Evolutionary conservation across 2,329 filamentous ascomycete genomes (phyloP).

Genomic region (Phyllosticta citribraziliensis): DNA sequence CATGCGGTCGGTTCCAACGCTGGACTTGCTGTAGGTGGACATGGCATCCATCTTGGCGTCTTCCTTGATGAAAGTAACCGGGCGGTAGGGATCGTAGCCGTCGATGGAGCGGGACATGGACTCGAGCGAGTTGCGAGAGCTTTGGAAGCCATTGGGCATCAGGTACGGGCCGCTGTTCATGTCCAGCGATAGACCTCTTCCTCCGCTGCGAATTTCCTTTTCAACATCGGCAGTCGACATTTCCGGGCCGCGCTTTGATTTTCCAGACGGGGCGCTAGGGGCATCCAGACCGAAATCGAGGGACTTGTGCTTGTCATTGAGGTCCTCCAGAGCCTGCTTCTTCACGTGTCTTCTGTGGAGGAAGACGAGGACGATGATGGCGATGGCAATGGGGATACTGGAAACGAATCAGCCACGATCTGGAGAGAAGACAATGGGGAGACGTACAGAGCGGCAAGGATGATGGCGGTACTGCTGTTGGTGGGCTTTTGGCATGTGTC

Average conservation of each 20-base stretch:
- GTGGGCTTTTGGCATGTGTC: conserved; percentile 29
- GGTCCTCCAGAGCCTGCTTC: conserved; percentile 67
- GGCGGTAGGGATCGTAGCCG: conserved; percentile 77
- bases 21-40: conserved; percentile 45
- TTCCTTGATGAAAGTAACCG: conserved; percentile 45
- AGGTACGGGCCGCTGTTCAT: conserved; percentile 79
- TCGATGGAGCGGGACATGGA: conserved; percentile 61
- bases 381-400: conserved; percentile 66
- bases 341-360: conserved; percentile 70
- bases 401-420: background rate
- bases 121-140: conserved; percentile 76
- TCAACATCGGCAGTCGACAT: conserved; percentile 49
- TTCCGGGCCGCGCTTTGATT: conserved; percentile 32
- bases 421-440: background rate
- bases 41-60: conserved; percentile 27
- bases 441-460: conserved; percentile 25
- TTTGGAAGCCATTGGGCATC: conserved; percentile 71
- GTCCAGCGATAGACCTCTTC: conserved; percentile 48
- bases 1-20: conserved; percentile 36
- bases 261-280: conserved; percentile 10
- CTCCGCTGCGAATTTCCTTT: conserved; percentile 28
- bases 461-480: conserved; percentile 23
- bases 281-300: conserved; percentile 80
- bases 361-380: conserved; percentile 58
- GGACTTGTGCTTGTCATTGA: conserved; percentile 76